Evolutionary conservation across 1,139 yeast species (phyloP).

Genomic region (Debaryomyces nepalensis): DNA sequence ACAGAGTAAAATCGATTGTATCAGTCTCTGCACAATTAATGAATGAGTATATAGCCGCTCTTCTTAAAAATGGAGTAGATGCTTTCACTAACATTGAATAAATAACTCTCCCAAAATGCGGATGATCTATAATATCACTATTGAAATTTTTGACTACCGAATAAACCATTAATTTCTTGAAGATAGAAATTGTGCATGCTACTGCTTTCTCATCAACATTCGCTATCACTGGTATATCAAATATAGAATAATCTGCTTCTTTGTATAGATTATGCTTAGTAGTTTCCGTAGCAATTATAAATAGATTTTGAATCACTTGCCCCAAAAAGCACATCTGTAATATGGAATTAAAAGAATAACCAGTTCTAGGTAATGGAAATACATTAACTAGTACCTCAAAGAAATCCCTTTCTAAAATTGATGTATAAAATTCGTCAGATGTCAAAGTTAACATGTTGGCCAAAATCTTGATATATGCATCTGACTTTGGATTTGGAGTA

Average conservation of each 20-base stretch:
- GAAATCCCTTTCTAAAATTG: slow-evolving; percentile 53
- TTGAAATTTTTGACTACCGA: slow-evolving; percentile 14
- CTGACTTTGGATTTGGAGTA: slow-evolving; percentile 29
- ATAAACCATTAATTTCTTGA: slow-evolving; percentile 22
- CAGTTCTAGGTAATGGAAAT: slow-evolving; percentile 47
- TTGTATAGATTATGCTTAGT: slow-evolving; percentile 28
- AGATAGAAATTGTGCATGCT: slow-evolving; percentile 15
- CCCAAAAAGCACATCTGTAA: slow-evolving; percentile 48
- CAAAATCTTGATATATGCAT: slow-evolving; percentile 38
- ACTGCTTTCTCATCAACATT: slow-evolving; percentile 26
- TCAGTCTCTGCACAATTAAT: slow-evolving; percentile 60
- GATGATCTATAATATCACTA: slow-evolving; percentile 21
- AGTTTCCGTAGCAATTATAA: slow-evolving; percentile 31
- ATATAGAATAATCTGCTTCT: slow-evolving; percentile 28
- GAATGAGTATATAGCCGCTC: slow-evolving; percentile 62
- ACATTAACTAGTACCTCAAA: slow-evolving; percentile 56
- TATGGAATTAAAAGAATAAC: slow-evolving; percentile 44
- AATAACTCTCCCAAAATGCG: slow-evolving; percentile 41
- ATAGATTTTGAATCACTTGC: slow-evolving; percentile 39
- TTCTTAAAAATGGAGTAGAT: slow-evolving; percentile 69
- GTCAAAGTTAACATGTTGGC: slow-evolving; percentile 42
- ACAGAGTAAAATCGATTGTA: slow-evolving; percentile 29
- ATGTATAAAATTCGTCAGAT: slow-evolving; percentile 27
- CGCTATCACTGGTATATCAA: slow-evolving; percentile 41
- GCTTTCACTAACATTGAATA: slow-evolving; percentile 62